These are phyloP conservation scores for Xerocomus amazonicus DNA, from an alignment of 1,284 basidiomycete species.

Conservation along the genomic window DNA sequence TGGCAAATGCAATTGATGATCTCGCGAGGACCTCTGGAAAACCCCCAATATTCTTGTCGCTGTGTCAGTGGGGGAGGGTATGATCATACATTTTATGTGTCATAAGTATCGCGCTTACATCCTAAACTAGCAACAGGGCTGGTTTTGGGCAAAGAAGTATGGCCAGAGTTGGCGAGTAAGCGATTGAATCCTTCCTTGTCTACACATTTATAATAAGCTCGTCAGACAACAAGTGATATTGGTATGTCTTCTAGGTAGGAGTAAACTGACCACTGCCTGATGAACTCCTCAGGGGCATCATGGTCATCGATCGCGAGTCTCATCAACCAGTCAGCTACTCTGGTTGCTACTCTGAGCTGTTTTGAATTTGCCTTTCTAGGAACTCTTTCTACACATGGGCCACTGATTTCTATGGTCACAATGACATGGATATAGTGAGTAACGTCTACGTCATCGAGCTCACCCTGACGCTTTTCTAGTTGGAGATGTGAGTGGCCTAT, in stretches of 20 bases:
- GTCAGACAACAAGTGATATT: slow-evolving; percentile 55
- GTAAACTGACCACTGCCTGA: slow-evolving; percentile 3
- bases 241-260: slow-evolving; percentile 20
- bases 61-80: slow-evolving; percentile 60
- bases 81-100: slow-evolving; percentile 14
- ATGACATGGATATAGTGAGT: slow-evolving; percentile 47
- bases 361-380: slow-evolving; percentile 22
- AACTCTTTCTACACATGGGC: slow-evolving; percentile 44
- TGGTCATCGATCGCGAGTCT: slow-evolving; percentile 38
- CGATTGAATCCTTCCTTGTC: slow-evolving; percentile 2
- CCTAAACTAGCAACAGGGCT: slow-evolving; percentile 48
- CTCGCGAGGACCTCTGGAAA: slow-evolving; percentile 42
- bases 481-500: slow-evolving; percentile 36
- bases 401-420: slow-evolving; percentile 45
- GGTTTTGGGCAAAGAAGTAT: slow-evolving; percentile 50
- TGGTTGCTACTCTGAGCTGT: background rate
- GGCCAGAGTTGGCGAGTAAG: slow-evolving; percentile 60
- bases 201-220: background rate
- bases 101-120: background rate
- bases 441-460: background rate
- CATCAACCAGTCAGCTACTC: slow-evolving; percentile 34
- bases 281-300: slow-evolving; percentile 20
- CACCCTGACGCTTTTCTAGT: slow-evolving; percentile 24
- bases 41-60: slow-evolving; percentile 45
- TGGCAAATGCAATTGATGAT: slow-evolving; percentile 50